Evolutionary conservation across 2,329 filamentous ascomycete species (phyloP), one percentile per base, ranked within the genome.

Genomic region (Aureobasidium sp.): DNA sequence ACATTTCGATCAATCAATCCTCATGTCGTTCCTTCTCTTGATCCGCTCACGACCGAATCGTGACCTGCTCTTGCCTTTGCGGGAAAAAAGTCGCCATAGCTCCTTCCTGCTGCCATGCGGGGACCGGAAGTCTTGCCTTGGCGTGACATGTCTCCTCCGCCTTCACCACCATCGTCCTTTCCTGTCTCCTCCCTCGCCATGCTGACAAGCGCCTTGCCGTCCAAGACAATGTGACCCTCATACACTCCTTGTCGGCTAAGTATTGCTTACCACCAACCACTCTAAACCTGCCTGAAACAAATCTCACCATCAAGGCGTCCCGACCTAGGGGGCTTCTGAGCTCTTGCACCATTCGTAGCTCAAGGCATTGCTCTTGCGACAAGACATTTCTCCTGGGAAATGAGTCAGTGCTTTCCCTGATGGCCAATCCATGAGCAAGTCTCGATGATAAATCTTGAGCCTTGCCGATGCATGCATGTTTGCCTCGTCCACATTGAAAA

Each of bases 21-120:
- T 40, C 56, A 59, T 59, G 33, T 49, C 56, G 42, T 49, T 58
- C 56, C 56, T 59, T 49, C 56, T 59, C 56, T 47, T 35, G 3
- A n/a, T 56, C 11, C n/a, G 37, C 54, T 37, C 40, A 47, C 53
- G 3, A 57, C 31, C 17, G n/a, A 48, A 48, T 24, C 12, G 44
- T 27, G 40, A 19, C 29, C 27, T 35, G 54, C 39, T 47, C 54
- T 39, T 48, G 22, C 19, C 33, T 29, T 17, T 33, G 22, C 42
- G 2, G 2, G 17, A 58, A 47, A 58, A 58, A 47, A 47, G 31
- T 58, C 19, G 52, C 39, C 27, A 22, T 42, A 56, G 33, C 52
- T 56, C 12, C 54, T 37, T 56, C 12, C 54, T 37, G 31, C 29
- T 58, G 54, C 44, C 24, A 47, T n/a, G 54, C 54, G 27, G 29